Evolutionary conservation across 2,329 filamentous ascomycete species (phyloP), one percentile per base, ranked within the genome.

Genomic region (Penicillium brevicompactum): DNA sequence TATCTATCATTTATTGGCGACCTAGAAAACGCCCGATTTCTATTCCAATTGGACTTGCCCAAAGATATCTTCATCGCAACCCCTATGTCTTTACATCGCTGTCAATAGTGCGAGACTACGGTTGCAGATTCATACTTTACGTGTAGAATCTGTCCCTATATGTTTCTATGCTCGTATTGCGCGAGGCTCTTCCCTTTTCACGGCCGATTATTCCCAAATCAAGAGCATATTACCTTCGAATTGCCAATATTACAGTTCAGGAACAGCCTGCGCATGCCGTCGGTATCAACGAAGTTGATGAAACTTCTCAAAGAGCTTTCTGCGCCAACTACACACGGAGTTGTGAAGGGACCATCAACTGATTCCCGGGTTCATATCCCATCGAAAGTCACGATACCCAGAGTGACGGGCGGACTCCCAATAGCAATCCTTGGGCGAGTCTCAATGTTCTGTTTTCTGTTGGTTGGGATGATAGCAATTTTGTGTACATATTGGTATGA

Each of bases 1-100:
- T 49, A 32, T 54, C 18, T 46, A 11, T 49, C 49, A 24, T 54
- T 49, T 21, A 31, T 54, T 21, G n/a, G 16, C 34, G n/a, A 54
- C n/a, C 2, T 22, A 13, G 16, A 30, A 16, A 49, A 49, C 14
- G 46, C 46, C 14, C 32, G 8, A 11, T 43, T 32, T 49, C 16
- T 54, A 7, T 54, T 54, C 5, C 32, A 49, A 11, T 5, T 49
- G 7, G n/a, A 40, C 24, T 10, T 49, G 7, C 32, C 31, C 30
- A 24, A 37, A 9, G 27, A 42, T 3, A 30, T 13, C 34, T 5
- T 46, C 31, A 22, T 32, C 21, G 16, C 8, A 11, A 32, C 40
- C 41, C 16, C 37, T 52, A 11, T 4, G 2, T 34, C 18, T 13
- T 24, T 21, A 14, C 0, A 7, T 56, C 18, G 18, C 45, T n/a